These are phyloP conservation scores for Amesomyces nigricolor DNA, from an alignment of 2,329 filamentous ascomycete genomes.

Conservation along the genomic window DNA sequence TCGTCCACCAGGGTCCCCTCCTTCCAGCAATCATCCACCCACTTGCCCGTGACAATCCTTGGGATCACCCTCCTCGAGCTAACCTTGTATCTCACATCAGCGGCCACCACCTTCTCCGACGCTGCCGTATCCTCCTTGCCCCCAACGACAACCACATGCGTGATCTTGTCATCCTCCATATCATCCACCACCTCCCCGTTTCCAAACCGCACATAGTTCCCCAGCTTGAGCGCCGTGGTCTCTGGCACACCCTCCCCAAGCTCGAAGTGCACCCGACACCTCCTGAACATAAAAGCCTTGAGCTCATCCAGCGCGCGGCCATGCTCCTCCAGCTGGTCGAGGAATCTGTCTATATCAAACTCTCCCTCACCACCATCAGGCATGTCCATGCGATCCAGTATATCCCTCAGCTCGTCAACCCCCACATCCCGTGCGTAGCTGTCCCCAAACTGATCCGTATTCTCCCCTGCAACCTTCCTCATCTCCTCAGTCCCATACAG, in stretches of 20 bases:
- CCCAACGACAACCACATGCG: constrained; percentile 65
- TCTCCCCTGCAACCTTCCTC: constrained; percentile 48
- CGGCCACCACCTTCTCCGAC: constrained; percentile 36
- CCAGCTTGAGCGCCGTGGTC: constrained; percentile 40
- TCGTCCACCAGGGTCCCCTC: constrained; percentile 77
- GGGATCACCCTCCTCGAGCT: constrained; percentile 51
- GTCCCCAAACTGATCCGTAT: constrained; percentile 74
- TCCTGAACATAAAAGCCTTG: constrained; percentile 48
- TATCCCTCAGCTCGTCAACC: constrained; percentile 32
- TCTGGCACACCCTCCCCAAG: constrained; percentile 28
- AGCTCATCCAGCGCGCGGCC: constrained; percentile 49
- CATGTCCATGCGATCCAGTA: constrained; percentile 34
- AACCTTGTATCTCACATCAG: constrained; percentile 41
- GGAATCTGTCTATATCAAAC: constrained; percentile 44
- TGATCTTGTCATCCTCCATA: constrained; percentile 50
- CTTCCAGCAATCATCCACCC: constrained; percentile 76
- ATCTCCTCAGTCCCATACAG: constrained; percentile 60
- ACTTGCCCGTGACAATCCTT: constrained; percentile 61
- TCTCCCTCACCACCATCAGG: neutral
- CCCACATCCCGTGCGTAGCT: constrained; percentile 66
- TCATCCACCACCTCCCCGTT: constrained; percentile 54
- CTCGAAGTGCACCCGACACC: constrained; percentile 40
- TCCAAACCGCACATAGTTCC: constrained; percentile 61
- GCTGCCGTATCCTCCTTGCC: constrained; percentile 32
- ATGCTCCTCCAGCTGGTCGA: constrained; percentile 50